These are phyloP conservation scores for Tulasnella sp. DNA, from an alignment of 768 basidiomycete species.

Conservation along the genomic window DNA sequence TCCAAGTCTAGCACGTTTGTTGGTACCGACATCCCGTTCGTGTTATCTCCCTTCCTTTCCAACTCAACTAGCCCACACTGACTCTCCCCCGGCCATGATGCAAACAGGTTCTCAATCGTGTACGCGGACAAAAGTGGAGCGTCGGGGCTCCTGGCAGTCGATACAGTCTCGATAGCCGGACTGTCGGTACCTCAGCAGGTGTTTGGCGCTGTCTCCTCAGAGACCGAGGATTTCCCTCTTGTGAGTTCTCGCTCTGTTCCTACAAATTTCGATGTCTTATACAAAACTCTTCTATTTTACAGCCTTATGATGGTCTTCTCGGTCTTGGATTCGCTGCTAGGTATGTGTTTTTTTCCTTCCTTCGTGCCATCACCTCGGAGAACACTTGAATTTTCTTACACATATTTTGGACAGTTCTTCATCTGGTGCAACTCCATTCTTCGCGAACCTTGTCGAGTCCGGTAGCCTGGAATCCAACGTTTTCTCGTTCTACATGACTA, in stretches of 20 bases:
- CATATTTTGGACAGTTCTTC: neutral
- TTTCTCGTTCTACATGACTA: neutral
- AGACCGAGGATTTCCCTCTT: slow-evolving; percentile 27
- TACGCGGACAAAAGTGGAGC: neutral
- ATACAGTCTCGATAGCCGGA: slow-evolving; percentile 42
- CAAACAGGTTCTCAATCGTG: neutral
- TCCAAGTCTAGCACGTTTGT: neutral
- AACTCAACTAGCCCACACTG: neutral
- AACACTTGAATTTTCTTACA: no score
- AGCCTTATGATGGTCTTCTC: neutral
- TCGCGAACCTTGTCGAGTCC: neutral
- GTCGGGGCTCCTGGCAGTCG: slow-evolving; percentile 24
- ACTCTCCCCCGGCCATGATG: neutral
- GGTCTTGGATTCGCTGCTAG: neutral
- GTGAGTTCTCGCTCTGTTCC: neutral
- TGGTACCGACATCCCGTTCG: neutral
- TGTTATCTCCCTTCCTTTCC: neutral
- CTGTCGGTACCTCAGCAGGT: slow-evolving; percentile 38
- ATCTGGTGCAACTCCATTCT: neutral
- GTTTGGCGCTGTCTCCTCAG: slow-evolving; percentile 38
- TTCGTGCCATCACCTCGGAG: neutral
- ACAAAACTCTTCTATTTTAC: no score
- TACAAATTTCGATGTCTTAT: neutral
- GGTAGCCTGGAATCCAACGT: neutral
- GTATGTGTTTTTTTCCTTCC: neutral